These are phyloP conservation scores for Peronospora farinosa DNA, from an alignment of 352 stramenopile species.

Conservation along the genomic window DNA sequence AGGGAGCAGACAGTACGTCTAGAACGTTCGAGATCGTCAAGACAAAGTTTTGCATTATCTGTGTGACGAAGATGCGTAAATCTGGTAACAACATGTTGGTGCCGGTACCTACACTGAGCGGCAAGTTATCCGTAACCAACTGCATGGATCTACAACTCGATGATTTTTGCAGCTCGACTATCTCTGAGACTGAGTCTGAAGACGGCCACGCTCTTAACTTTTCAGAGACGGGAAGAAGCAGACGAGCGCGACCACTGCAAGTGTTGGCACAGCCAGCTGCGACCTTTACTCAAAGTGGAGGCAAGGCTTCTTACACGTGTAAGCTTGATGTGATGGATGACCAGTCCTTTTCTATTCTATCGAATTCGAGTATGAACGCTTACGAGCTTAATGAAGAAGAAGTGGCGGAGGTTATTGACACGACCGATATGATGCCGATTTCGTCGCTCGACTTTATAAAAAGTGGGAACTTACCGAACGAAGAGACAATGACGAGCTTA, in stretches of 20 bases:
- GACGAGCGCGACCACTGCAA: constrained; percentile 18
- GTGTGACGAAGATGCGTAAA: constrained; percentile 53
- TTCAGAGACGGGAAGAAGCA: constrained; percentile 30
- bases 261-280: constrained; percentile 20
- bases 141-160: constrained; percentile 16
- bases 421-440: constrained; percentile 38
- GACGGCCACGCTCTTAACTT: constrained; percentile 32
- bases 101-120: constrained; percentile 18
- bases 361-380: constrained; percentile 19
- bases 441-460: constrained; percentile 10
- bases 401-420: constrained; percentile 43
- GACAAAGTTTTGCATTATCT: constrained; percentile 66
- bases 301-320: constrained; percentile 34
- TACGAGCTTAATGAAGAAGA: constrained; percentile 23
- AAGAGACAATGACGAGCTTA: constrained; percentile 12
- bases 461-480: neutral
- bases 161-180: constrained; percentile 23
- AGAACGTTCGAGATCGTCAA: constrained; percentile 46
- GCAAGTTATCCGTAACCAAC: constrained; percentile 23
- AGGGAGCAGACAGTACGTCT: constrained; percentile 1
- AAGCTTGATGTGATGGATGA: constrained; percentile 38
- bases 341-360: constrained; percentile 17
- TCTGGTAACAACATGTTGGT: constrained; percentile 19
- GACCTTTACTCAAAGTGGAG: constrained; percentile 17
- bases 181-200: constrained; percentile 49